These are phyloP conservation scores for Trichoderma sp. DNA, from an alignment of 2,329 filamentous ascomycete species.

Conservation along the genomic window DNA sequence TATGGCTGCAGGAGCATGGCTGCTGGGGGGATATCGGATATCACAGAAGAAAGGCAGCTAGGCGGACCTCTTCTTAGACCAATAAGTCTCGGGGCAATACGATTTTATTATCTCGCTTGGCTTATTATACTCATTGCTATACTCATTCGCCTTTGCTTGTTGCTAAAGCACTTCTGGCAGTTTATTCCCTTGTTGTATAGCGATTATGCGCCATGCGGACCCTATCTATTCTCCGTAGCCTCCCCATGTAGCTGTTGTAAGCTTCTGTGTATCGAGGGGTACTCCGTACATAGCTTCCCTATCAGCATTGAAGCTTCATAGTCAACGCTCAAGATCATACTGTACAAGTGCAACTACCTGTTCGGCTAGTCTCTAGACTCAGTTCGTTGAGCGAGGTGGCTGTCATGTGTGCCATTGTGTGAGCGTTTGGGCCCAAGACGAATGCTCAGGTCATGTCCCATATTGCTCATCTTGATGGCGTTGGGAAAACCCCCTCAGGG, in stretches of 20 bases:
- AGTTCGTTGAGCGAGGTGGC: neutral
- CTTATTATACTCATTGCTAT: neutral
- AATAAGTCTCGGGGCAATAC: constrained; percentile 8
- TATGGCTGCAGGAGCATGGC: neutral
- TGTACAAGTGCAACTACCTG: neutral
- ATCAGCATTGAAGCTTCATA: neutral
- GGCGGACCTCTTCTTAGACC: constrained; percentile 8
- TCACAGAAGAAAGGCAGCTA: constrained; percentile 4
- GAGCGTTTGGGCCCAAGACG: neutral
- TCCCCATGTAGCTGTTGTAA: neutral
- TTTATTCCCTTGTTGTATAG: neutral
- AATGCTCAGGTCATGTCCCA: neutral
- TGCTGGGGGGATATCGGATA: neutral
- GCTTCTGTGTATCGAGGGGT: neutral
- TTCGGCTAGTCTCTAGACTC: neutral
- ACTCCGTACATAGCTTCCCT: neutral
- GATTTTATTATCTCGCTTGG: neutral
- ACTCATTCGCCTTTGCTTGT: neutral
- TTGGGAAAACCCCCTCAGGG: neutral
- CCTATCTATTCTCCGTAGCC: neutral
- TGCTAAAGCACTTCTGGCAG: neutral
- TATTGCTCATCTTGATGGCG: neutral
- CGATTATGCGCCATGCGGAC: neutral
- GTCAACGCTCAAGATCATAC: neutral
- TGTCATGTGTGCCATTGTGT: neutral